Evolutionary conservation across 352 stramenopile genomes (phyloP).

Genomic region (Phytophthora pluvialis): DNA sequence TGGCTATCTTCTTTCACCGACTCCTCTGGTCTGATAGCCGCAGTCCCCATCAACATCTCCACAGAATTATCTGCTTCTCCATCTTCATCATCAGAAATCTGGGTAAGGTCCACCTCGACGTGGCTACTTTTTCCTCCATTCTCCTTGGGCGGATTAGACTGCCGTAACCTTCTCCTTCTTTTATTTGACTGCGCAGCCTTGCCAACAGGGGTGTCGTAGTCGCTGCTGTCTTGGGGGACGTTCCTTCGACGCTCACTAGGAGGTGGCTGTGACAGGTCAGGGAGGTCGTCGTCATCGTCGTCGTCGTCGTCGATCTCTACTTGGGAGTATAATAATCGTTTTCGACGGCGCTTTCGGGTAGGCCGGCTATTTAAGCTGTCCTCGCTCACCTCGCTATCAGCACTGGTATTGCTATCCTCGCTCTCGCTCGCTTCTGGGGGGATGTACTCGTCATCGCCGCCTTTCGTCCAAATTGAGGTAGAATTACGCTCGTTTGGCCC

Average conservation of each 20-base stretch:
- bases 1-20: background rate
- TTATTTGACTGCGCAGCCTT: constrained; percentile 17
- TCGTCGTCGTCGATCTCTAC: constrained; percentile 51
- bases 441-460: constrained; percentile 34
- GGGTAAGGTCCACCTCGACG: constrained; percentile 31
- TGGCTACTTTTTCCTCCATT: constrained; percentile 17
- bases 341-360: constrained; percentile 38
- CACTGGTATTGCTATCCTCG: constrained; percentile 24
- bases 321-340: constrained; percentile 58
- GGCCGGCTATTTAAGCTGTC: constrained; percentile 11
- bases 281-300: constrained; percentile 53
- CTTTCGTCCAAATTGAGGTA: constrained; percentile 26
- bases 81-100: constrained; percentile 24
- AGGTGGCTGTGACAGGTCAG: constrained; percentile 40
- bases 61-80: constrained; percentile 1
- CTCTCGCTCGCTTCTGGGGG: constrained; percentile 30
- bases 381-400: constrained; percentile 13
- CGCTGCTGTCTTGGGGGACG: constrained; percentile 1
- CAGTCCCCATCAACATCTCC: background rate
- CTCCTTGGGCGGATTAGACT: constrained; percentile 3
- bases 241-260: constrained; percentile 9
- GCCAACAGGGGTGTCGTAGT: constrained; percentile 1
- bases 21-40: background rate
- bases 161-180: constrained; percentile 31
- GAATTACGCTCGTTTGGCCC: constrained; percentile 13